These are phyloP conservation scores for Bipolaris oryzae DNA, from an alignment of 2,329 filamentous ascomycete genomes.

Conservation along the genomic window DNA sequence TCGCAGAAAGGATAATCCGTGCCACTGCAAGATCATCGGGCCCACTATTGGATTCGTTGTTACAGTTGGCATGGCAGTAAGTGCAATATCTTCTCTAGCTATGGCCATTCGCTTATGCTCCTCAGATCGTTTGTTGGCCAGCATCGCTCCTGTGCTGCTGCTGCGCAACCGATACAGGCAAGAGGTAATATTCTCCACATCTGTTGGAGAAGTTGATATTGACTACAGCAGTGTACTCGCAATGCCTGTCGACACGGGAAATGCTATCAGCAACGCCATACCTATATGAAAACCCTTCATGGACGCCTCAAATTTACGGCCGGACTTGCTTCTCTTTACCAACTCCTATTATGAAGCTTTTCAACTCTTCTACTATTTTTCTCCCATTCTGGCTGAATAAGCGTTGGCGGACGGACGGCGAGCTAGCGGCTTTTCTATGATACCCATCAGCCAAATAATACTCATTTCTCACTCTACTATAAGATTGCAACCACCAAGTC, in stretches of 20 bases:
- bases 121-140: conserved; percentile 61
- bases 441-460: conserved; percentile 3
- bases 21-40: conserved; percentile 62
- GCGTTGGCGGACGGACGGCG: background rate
- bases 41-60: conserved; percentile 60
- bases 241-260: conserved; percentile 59
- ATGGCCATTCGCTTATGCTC: conserved; percentile 12
- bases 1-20: conserved; percentile 61
- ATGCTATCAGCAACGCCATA: conserved; percentile 57
- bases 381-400: background rate
- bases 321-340: background rate
- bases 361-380: background rate
- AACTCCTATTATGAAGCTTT: background rate
- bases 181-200: conserved; percentile 51
- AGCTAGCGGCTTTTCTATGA: conserved; percentile 5
- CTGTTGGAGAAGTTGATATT: conserved; percentile 13
- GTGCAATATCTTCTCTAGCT: conserved; percentile 22
- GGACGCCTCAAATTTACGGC: background rate
- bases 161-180: conserved; percentile 60
- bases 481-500: conserved; percentile 2
- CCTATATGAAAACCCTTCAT: conserved; percentile 36
- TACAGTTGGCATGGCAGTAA: conserved; percentile 58
- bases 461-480: conserved; percentile 14
- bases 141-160: conserved; percentile 63
- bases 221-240: conserved; percentile 55